Base-by-base conservation (phyloP, 331 rosid genomes). In the Quercus lobata region DNA sequence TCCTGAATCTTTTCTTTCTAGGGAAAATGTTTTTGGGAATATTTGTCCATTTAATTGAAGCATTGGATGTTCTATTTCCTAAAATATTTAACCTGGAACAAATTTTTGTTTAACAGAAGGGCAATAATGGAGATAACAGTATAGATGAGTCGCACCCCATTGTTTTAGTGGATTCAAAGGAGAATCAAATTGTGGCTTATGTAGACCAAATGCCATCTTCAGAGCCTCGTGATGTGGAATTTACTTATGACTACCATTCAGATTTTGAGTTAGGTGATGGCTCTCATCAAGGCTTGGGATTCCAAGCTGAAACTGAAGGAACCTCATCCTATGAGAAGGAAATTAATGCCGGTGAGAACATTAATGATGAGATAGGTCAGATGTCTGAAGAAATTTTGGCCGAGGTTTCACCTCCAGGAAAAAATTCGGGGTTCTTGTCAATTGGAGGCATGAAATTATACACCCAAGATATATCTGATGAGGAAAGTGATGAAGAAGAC, bases 361-460 rank as follows among this genome's bases (percentile, higher is more conserved):
- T 69, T 22, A 70, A 73, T 77, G 60, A 72, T 75, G 87, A 87
- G 56, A 73, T 72, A 66, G 84, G 62, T 79, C 83, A 71, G 68
- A 78, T 75, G 80, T 49, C 58, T 32, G 92, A 88, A 83, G 84
- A 85, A 69, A 74, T 75, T 44, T 73, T 84, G 46, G 85, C 86
- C 18, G 77, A 76, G 53, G 74, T 27, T 41, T 56, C 77, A 30
- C 68, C 80, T 44, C 81, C 89, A 56, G 75, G 19, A 76, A 88
- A 76, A 86, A 95, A 95, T 87, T 93, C 96, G 56, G 99, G 92
- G 29, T 93, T 90, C 83, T 81, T 95, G 82, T 91, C 98, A 9
- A 82, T 95, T 84, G 98, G 99, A 72, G 97, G 96, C 55, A 84
- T 91, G 72, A 89, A 86, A 79, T 85, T 93, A 29, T 95, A 91